Conservation (phyloP, 208 protist genomes). For the Crithidia mellificae region DNA sequence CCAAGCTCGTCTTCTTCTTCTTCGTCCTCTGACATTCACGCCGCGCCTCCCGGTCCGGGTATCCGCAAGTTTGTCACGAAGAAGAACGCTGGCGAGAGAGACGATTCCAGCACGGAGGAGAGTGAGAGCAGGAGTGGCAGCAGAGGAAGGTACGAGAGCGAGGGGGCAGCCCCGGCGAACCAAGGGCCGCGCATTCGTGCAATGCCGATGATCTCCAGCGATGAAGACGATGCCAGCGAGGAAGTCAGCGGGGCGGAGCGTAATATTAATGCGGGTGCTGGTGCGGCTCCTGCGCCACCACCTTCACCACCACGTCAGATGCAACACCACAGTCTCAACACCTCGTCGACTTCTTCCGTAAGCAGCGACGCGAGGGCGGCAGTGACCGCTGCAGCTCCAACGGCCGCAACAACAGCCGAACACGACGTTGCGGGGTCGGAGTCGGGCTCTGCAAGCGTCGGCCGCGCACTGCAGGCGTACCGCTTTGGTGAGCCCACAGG, state of each 20-base stretch:
- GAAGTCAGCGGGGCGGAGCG: no score
- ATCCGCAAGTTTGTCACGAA: not conserved
- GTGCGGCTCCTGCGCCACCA: no score
- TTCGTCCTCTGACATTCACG: no score
- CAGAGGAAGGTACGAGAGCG: no score
- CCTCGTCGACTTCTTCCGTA: no score
- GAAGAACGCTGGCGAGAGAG: not conserved
- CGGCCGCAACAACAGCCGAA: no score
- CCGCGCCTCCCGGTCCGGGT: no score
- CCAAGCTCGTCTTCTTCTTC: constrained; percentile 14
- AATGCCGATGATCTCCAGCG: constrained; percentile 11
- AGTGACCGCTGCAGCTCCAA: no score
- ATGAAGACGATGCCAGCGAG: constrained; percentile 4
- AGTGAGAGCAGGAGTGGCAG: not conserved
- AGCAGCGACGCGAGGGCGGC: no score
- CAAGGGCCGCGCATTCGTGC: not conserved
- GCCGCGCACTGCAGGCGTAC: not conserved
- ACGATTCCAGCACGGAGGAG: not conserved
- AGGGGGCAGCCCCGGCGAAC: not conserved
- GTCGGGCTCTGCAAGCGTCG: not conserved
- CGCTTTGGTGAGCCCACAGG: not conserved
- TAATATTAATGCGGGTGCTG: no score
- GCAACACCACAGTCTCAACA: no score
- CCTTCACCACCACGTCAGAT: no score
- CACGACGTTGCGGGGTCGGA: not conserved